Evolutionary conservation across 805 yeast species (phyloP), one percentile per base, ranked within the genome.

Genomic region (Myxozyma neotropica): DNA sequence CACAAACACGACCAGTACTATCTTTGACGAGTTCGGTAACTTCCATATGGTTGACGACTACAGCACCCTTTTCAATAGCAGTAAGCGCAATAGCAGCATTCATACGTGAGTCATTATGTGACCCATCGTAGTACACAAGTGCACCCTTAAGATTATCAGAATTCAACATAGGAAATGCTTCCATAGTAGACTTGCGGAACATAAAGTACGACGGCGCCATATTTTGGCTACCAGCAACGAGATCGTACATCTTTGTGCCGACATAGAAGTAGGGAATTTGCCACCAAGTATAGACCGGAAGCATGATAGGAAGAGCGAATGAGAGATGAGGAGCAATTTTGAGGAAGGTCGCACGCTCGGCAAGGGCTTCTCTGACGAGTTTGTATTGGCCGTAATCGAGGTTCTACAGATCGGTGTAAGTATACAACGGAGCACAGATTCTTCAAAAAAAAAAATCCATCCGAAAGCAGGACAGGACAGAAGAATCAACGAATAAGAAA

Each of bases 231-330:
- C 97, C 97, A 40, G 97, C 97, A 72, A 93, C 87, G 75, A 92
- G 77, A 75, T 92, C 98, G 77, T 92, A 92, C 82, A 87, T 79
- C 75, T 90, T 88, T 72, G 94, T 88, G 61, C 98, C 98, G 42
- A 83, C 85, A 77, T 87, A 92, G 78, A 88, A 90, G 78, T 92
- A 92, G 46, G 97, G 97, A 55, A 89, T 82, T 78, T 91, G 96
- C 97, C 97, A 92, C 82, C 89, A 89, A 33, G 84, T 84, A 80
- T 93, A 92, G 59, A 92, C 92, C n/a, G 98, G 98, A 69, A 92
- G 89, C 87, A 90, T 84, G 69, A 92, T 92, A 38, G 98, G 97
- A 67, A 92, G 80, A 52, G 93, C 84, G 59, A 86, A 78, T 64
- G 91, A 84, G 68, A 92, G 82, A 75, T 93, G 97, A 49, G 97